These are phyloP conservation scores for Penicillium sp. DNA, from an alignment of 2,329 filamentous ascomycete genomes.

Conservation along the genomic window DNA sequence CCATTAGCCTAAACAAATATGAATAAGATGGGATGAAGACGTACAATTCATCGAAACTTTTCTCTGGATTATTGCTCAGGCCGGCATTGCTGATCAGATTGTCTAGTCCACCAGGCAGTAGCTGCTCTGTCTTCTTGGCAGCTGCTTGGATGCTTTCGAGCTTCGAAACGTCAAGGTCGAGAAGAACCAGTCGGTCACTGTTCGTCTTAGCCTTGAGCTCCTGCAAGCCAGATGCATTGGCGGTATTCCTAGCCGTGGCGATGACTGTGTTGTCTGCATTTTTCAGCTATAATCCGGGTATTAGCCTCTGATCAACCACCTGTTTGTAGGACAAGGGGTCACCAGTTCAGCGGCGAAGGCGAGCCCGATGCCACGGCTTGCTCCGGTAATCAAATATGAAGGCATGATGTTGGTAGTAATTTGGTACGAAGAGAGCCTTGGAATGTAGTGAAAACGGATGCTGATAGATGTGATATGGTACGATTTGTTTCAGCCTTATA, in stretches of 20 bases:
- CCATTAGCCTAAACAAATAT: background rate
- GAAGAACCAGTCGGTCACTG: background rate
- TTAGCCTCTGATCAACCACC: background rate
- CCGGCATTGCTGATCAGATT: background rate
- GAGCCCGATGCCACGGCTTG: constrained; percentile 6
- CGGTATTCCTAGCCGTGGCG: constrained; percentile 3
- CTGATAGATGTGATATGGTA: background rate
- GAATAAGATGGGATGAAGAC: background rate
- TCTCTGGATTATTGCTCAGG: background rate
- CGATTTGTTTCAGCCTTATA: background rate
- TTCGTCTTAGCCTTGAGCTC: background rate
- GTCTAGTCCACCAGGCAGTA: constrained; percentile 2
- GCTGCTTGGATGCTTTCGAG: background rate
- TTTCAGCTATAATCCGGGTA: background rate
- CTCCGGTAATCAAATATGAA: constrained; percentile 9
- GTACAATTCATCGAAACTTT: background rate
- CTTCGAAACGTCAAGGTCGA: constrained; percentile 4
- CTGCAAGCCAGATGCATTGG: background rate
- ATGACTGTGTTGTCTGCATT: constrained; percentile 5
- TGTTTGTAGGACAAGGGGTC: background rate
- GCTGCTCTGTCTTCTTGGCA: background rate
- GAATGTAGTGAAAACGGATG: background rate
- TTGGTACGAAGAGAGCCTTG: background rate
- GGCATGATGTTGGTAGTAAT: background rate
- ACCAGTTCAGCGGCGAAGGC: constrained; percentile 4